Percentiles rank a stretch among this genome's conserved stretches.
phyloP scores from a whole-genome alignment of 2,329 filamentous ascomycete species.

The Colletotrichum tofieldiae region DNA sequence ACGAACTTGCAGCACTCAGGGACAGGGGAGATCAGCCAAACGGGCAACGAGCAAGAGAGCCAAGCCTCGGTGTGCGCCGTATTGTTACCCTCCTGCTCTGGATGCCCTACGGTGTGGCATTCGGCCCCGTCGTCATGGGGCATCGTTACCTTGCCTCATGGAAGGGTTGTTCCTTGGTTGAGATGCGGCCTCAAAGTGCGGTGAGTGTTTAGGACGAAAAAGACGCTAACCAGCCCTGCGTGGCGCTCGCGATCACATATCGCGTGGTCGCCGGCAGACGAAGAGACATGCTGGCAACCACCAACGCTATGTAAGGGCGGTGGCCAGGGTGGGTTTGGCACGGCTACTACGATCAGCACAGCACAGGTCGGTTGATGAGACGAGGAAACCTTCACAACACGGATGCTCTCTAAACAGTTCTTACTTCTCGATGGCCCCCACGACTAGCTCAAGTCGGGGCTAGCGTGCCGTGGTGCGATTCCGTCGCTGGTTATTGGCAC shows the following conservation, averaged over 20 bases:
- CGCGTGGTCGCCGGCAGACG: slow-evolving; percentile 16
- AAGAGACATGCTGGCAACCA: not conserved
- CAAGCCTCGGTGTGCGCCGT: slow-evolving; percentile 10
- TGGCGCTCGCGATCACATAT: slow-evolving; percentile 29
- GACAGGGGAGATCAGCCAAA: slow-evolving; percentile 10
- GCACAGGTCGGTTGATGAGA: not conserved
- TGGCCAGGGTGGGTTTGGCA: slow-evolving; percentile 16
- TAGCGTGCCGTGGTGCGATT: not conserved
- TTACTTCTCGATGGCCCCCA: not conserved
- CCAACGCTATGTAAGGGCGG: slow-evolving; percentile 15
- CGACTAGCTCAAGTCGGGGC: not conserved
- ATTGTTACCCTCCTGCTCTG: slow-evolving; percentile 11
- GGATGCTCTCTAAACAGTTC: not conserved
- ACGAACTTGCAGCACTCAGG: slow-evolving; percentile 6
- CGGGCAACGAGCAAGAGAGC: not conserved
- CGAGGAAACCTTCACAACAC: not conserved
- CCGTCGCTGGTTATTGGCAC: not conserved
- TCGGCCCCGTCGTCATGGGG: slow-evolving; percentile 20
- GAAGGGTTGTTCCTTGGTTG: slow-evolving; percentile 20
- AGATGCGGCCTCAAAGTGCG: slow-evolving; percentile 36
- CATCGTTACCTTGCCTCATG: slow-evolving; percentile 4
- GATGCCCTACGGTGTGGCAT: slow-evolving; percentile 12
- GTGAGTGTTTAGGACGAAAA: slow-evolving; percentile 14
- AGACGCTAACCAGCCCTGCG: slow-evolving; percentile 35
- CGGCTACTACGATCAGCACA: slow-evolving; percentile 5